Conservation (phyloP, 371 early-diverging fungal genomes). For the Nematocida minor region DNA sequence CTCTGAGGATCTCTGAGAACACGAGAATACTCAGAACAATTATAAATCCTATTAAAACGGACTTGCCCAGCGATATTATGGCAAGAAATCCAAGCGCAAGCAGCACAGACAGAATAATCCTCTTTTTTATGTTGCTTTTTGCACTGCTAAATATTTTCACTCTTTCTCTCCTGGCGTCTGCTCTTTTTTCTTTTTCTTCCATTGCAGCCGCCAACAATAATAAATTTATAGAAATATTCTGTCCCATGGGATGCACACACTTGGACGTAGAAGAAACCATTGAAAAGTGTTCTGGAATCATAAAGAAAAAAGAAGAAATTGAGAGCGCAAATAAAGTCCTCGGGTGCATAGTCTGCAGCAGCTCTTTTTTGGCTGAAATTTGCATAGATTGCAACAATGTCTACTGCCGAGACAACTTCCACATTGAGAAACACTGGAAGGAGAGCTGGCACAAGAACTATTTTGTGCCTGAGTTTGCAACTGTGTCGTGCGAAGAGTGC, state of each 20-base stretch:
- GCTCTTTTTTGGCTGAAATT: not conserved
- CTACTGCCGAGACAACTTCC: not conserved
- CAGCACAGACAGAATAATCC: slow-evolving; percentile 26
- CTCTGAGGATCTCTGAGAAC: slow-evolving; percentile 45
- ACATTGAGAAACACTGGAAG: slow-evolving; percentile 28
- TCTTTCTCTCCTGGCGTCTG: not conserved
- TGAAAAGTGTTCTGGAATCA: slow-evolving; percentile 27
- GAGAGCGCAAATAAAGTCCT: not conserved
- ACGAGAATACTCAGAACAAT: slow-evolving; percentile 29
- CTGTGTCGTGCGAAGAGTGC: slow-evolving; percentile 40
- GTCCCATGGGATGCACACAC: slow-evolving; percentile 29
- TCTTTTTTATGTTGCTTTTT: slow-evolving; percentile 7
- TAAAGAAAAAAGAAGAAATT: not conserved
- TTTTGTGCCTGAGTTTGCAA: not conserved
- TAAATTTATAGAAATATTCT: not conserved
- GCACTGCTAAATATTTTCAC: not conserved
- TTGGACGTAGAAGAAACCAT: slow-evolving; percentile 15
- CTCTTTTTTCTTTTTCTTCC: not conserved
- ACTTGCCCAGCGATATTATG: slow-evolving; percentile 2
- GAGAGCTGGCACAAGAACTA: slow-evolving; percentile 24
- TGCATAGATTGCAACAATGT: slow-evolving; percentile 20
- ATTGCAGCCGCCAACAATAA: not conserved
- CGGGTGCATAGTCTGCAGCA: not conserved
- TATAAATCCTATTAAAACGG: slow-evolving; percentile 10
- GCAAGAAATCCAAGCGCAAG: slow-evolving; percentile 11